Conservation (phyloP, 176 grass and related monocot species). For the Triticum aestivum region IWGSC_CS_RefSeq_v2.1 NC_057799.1:77960072-77960571, state of each 20-base stretch:
- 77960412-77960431: slow-evolving; percentile 77
- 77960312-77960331: neutral
- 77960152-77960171: neutral
- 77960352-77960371: slow-evolving; percentile 65
- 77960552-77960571: slow-evolving; percentile 92
- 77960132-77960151: neutral
- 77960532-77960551: slow-evolving; percentile 93
- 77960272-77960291: slow-evolving; percentile 89
- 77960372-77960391: slow-evolving; percentile 76
- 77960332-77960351: neutral
- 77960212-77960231: slow-evolving; percentile 87
- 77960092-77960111: slow-evolving; percentile 77
- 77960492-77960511: slow-evolving; percentile 68
- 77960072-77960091: slow-evolving; percentile 78
- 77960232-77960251: slow-evolving; percentile 95
- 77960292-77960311: slow-evolving; percentile 3
- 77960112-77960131: slow-evolving; percentile 69
- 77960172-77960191: slow-evolving; percentile 14
- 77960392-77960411: slow-evolving; percentile 86
- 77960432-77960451: slow-evolving; percentile 44
- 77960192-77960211: slow-evolving; percentile 45
- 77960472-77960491: slow-evolving; percentile 23
- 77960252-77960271: slow-evolving; percentile 81
- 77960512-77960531: slow-evolving; percentile 73
- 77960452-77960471: neutral